Evolutionary conservation across 108 stramenopile genomes (phyloP), one percentile per base, ranked within the genome.

Genomic region (Cyclostephanos tholiformis): DNA sequence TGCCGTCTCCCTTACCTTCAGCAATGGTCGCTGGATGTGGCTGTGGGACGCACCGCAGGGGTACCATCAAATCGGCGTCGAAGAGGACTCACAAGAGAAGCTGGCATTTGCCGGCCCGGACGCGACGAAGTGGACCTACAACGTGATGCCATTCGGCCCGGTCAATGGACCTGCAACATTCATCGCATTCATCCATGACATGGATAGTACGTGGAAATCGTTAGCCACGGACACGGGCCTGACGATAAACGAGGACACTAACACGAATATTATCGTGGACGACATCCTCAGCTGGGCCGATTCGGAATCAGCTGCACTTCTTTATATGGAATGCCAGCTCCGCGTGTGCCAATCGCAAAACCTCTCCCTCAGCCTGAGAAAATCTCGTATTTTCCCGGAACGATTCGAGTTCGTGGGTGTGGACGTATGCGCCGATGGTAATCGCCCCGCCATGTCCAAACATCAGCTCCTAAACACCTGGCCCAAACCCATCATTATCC

Each of bases 231-330:
- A 11, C 0, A 0, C 0, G 0, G 59, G 35, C 16, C 32, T 60
- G 13, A 14, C 22, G 2, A 60, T 38, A 0, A 14, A 27, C 23
- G 25, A 55, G 0, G 53, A 26, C 4, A 25, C 26, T 23, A 55
- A 55, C 53, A 55, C 53, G 9, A 55, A 25, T 12, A 55, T 55
- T 13, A 55, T 55, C 1, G 53, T 55, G 10, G 53, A 55, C 12
- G 59, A 60, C 14, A 60, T 60, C 11, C n/a, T 60, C 59, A 60
- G 30, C 4, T 60, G 35, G 35, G 59, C 59, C n/a, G 16, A 55
- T 22, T 22, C 53, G 12, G 1, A 22, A 0, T 23, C 2, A 0
- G 23, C 9, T 0, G 23, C 26, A 23, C 23, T 55, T 0, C 53
- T 27, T 2, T 55, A 55, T 12, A 25, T 55, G 25, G 26, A 25